These are phyloP conservation scores for Trichoderma harzianum DNA, from an alignment of 2,329 filamentous ascomycete species.

Conservation along the genomic window DNA sequence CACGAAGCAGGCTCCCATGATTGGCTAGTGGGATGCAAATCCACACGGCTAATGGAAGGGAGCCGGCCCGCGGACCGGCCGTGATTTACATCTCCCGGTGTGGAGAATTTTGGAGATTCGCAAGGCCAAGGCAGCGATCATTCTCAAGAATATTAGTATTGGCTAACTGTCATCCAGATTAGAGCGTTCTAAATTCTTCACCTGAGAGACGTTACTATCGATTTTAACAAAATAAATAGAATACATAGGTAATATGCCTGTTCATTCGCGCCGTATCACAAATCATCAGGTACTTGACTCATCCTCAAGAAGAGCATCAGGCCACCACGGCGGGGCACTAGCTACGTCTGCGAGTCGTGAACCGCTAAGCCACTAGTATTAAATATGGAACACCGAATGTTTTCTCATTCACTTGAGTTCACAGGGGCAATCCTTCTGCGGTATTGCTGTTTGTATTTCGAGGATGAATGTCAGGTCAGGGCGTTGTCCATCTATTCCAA, in stretches of 20 bases:
- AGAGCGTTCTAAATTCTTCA: background rate
- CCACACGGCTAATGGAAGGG: background rate
- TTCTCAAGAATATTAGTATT: background rate
- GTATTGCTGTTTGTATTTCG: background rate
- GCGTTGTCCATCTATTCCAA: background rate
- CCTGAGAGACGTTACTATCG: background rate
- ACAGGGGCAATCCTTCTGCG: background rate
- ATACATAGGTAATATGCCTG: background rate
- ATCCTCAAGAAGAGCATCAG: background rate
- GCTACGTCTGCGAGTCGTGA: background rate
- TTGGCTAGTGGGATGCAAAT: background rate
- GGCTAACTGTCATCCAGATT: background rate
- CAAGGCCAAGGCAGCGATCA: background rate
- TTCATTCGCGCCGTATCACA: background rate
- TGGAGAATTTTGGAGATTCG: background rate
- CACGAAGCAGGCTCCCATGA: background rate
- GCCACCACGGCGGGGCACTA: background rate
- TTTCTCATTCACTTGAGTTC: background rate
- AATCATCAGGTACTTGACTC: background rate
- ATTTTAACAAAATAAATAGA: background rate
- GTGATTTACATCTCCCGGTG: background rate
- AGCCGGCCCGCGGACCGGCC: background rate
- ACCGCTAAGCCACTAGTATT: background rate
- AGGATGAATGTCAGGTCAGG: background rate
- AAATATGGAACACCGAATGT: background rate